Base-by-base conservation (phyloP, 345 rosid species). In the Abelmoschus esculentus region DNA sequence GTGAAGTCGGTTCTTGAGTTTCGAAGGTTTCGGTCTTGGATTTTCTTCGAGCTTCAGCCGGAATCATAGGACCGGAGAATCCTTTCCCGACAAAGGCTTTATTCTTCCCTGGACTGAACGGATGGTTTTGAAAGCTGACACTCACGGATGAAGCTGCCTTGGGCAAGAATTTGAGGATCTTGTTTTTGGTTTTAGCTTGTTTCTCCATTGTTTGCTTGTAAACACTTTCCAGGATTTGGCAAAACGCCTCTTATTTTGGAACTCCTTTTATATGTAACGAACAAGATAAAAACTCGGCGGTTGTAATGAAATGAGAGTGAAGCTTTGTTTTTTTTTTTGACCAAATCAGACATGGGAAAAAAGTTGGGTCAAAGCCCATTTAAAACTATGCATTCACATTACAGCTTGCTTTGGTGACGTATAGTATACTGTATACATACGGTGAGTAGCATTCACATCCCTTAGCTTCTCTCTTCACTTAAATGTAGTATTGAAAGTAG, bases 1-100 rank as follows among this genome's bases (percentile, higher is more conserved):
- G 98, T 4, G 98, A 93, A 15, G 84, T 83, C 3, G 98, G 98
- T 47, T 90, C 96, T 18, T 80, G 77, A 7, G 79, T 72, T 11
- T 70, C 77, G 12, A 56, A 77, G 52, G 66, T 61, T 4, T 62
- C 77, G 8, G 65, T 76, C 76, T 79, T 83, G 40, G 52, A 54
- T 63, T 80, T 84, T 61, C 86, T 73, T 26, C 90, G 78, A 70
- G 79, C 92, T 50, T 86, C 92, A 4, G 56, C 66, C 0, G 97
- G 97, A 46, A 93, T 82, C 7, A 88, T 55, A 18, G 86, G 87
- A 70, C 95, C 90, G 11, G 93, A 92, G 69, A 82, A 79, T 4
- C 85, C 83, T 50, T 70, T 83, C n/a, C 74, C 70, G 17, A 40
- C 73, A 42, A 50, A 76, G 19, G 77, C 7, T 47, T 78, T 83